Evolutionary conservation across 306 rosid genomes (phyloP), one percentile per base, ranked within the genome.

Genomic region (Vachellia collinsii): DNA sequence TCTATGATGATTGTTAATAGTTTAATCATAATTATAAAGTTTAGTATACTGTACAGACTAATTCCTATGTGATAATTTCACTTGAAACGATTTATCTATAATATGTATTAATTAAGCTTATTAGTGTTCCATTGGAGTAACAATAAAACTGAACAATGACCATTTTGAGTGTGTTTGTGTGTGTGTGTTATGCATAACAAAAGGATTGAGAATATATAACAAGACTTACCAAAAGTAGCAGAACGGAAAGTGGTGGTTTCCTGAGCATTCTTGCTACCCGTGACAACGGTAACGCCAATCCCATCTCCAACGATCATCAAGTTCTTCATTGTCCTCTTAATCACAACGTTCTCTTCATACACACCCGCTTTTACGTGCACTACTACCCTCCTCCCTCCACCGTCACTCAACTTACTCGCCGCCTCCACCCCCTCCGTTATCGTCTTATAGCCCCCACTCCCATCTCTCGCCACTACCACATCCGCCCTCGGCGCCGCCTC

Each of bases 221-320:
- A 14, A 50, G 20, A 62, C 88, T 65, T 79, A 94, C 98, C 97
- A 80, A 92, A 89, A 64, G 98, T 94, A 71, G 98, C 97, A 0
- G 98, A 91, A 16, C 86, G 58, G 67, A 87, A 89, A 46, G 98
- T 94, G 12, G 97, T 92, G 51, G 92, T 88, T 46, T 51, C 88
- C 66, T 56, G 42, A 4, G 14, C 67, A 71, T 70, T 88, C 8
- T 23, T 29, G 75, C 34, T 79, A 14, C 87, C 92, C 0, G 88
- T 85, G 17, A 94, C 88, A 77, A 89, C 65, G 5, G 98, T 89
- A 8, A 83, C 77, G 65, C 63, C 94, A 36, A 89, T 94, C 1
- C 97, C 98, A 87, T 94, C 98, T 44, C 98, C 97, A 36, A 83
- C 11, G 17, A 92, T 86, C 97, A 94, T 91, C 20, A 91, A 8